Evolutionary conservation across 164 flowering plant species (phyloP), one percentile per base, ranked within the genome.

Genomic region (Chimonanthus salicifolius): DNA sequence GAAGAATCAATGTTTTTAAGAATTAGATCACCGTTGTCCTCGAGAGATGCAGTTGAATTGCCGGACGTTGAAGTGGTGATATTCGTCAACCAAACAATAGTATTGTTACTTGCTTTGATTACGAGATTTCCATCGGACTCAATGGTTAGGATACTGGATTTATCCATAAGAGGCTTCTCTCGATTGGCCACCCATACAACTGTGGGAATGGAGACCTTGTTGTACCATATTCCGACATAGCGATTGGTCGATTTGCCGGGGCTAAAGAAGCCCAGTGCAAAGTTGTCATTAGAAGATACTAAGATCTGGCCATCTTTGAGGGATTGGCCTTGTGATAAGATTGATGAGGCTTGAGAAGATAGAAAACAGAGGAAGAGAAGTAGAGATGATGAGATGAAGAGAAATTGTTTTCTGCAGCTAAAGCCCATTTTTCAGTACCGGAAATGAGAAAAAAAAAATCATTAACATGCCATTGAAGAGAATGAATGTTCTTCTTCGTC

Each of bases 161-260:
- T 20, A 49, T 70, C 64, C n/a, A 51, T 13, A 18, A 72, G 7
- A 18, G 74, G 74, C 45, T 47, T 72, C 9, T 62, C 44, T 63
- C 74, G 46, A 13, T 72, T 72, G 67, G 74, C 74, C 3, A 72
- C 74, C 74, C 74, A 72, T 8, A 47, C 74, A n/a, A 72, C 65
- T 7, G 64, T 58, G 3, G 2, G 64, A 1, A 10, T 4, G 7
- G 65, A 7, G 46, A 62, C 62, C 43, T 47, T 72, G 43, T 67
- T 48, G 74, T 71, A 76, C 78, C 78, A 76, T 47, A 76, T 76
- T 13, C 68, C 78, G 51, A 76, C 3, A 71, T 76, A 76, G 9
- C 74, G 67, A 3, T 72, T 76, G 15, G 7, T 47, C 2, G 74
- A 67, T 18, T 70, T 64, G 13, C 7, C 44, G 2, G 85, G 82